Evolutionary conservation across 2,329 filamentous ascomycete species (phyloP).

Genomic region (Apiospora koreana): DNA sequence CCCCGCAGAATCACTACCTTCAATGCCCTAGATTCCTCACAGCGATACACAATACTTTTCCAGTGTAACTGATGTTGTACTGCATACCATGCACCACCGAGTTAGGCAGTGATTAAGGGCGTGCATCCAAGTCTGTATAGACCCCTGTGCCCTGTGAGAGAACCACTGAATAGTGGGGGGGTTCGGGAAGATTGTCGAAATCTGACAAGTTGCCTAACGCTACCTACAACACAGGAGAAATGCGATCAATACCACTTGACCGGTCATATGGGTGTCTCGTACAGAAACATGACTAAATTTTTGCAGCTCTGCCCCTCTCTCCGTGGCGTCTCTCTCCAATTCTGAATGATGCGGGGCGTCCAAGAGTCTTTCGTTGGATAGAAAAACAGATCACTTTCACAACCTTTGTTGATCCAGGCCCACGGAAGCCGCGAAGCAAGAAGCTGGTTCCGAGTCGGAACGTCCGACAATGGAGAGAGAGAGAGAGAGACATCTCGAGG

Average conservation of each 20-base stretch:
- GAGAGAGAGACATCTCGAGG: too few relatives aligned
- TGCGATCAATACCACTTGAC: constrained; percentile 1
- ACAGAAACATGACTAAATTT: background rate
- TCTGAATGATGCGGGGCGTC: background rate
- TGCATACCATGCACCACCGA: background rate
- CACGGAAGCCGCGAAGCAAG: background rate
- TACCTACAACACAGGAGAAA: background rate
- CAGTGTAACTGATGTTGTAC: background rate
- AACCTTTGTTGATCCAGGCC: background rate
- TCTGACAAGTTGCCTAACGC: background rate
- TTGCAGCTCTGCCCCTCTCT: background rate
- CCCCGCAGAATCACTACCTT: background rate
- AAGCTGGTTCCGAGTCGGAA: background rate
- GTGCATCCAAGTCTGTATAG: background rate
- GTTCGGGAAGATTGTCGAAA: background rate
- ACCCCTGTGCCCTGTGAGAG: background rate
- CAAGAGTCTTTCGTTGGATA: background rate
- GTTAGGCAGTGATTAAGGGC: background rate
- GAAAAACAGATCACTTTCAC: background rate
- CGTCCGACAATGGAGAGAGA: background rate
- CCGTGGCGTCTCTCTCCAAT: background rate
- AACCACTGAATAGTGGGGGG: background rate
- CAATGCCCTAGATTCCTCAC: background rate
- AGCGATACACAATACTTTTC: background rate
- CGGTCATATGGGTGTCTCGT: background rate